Evolutionary conservation across 441 rosid genomes (phyloP).

Genomic region (Populus hybrid): DNA sequence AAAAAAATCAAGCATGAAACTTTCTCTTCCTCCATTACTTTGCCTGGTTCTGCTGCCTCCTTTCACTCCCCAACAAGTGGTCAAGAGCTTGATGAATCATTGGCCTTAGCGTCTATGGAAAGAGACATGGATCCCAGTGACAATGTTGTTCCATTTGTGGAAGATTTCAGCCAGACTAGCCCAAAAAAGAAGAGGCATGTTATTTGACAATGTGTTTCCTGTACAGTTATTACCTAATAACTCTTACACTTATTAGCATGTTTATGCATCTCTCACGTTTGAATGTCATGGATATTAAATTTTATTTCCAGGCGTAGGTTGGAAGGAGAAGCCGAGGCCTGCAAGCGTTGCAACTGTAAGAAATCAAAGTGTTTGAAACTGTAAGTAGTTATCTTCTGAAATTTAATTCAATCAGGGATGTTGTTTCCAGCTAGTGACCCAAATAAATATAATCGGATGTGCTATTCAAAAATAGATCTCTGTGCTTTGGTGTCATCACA

Average conservation of each 20-base stretch:
- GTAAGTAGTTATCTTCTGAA: conserved; percentile 43
- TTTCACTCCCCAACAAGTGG: conserved; percentile 24
- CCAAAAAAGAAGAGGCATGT: conserved; percentile 64
- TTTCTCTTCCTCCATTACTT: conserved; percentile 37
- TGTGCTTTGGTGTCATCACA: not conserved
- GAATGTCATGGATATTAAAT: not conserved
- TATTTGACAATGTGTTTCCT: not conserved
- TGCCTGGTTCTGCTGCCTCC: conserved; percentile 36
- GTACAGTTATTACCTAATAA: not conserved
- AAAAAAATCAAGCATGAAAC: conserved; percentile 40
- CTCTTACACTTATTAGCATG: not conserved
- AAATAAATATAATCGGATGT: not conserved
- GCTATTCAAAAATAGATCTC: not conserved
- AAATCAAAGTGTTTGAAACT: conserved; percentile 98
- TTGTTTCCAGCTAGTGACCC: not conserved
- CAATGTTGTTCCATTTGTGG: conserved; percentile 29
- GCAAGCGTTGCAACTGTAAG: conserved; percentile 99
- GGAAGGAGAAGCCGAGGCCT: conserved; percentile 76
- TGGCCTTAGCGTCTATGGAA: conserved; percentile 40
- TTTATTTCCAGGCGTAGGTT: conserved; percentile 48
- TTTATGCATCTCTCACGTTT: not conserved
- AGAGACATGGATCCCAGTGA: conserved; percentile 46
- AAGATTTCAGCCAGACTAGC: conserved; percentile 49
- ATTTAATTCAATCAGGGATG: not conserved
- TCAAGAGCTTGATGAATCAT: conserved; percentile 37